Evolutionary conservation across 2,329 filamentous ascomycete species (phyloP).

Genomic region (Diplodia intermedia): DNA sequence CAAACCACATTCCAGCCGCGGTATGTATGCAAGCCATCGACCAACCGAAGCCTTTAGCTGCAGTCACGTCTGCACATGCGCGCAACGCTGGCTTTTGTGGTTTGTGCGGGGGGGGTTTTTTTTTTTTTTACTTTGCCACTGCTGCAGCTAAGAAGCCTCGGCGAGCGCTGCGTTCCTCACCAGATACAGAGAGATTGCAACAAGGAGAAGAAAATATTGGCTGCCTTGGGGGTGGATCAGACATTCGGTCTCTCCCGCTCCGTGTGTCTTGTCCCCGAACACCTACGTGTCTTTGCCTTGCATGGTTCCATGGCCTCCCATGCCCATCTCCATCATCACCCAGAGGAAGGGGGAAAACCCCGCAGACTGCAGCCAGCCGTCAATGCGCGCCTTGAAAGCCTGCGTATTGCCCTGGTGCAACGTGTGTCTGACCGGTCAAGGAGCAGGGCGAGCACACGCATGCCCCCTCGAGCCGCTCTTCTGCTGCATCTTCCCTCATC

Average conservation of each 20-base stretch:
- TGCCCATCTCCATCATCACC: neutral
- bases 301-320: neutral
- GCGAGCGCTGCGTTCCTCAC: too few relatives aligned
- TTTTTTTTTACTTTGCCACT: neutral
- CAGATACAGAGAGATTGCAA: too few relatives aligned
- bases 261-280: neutral
- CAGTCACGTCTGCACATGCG: neutral
- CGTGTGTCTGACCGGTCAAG: slow-evolving; percentile 2
- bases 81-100: neutral
- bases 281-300: slow-evolving; percentile 5
- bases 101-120: too few relatives aligned
- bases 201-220: neutral
- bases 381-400: neutral
- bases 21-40: slow-evolving; percentile 4
- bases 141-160: neutral
- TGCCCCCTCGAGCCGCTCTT: neutral
- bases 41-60: slow-evolving; percentile 6
- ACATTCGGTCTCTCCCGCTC: neutral
- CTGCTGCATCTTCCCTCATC: neutral
- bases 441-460: neutral
- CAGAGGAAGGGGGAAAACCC: neutral
- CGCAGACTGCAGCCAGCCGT: neutral
- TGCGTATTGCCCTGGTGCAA: neutral
- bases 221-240: neutral
- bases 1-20: neutral